A percentile compares a stretch with the other conserved stretches of the same genome.
Conservation (phyloP, 257 asterid species). For the Asclepias syriaca region DNA sequence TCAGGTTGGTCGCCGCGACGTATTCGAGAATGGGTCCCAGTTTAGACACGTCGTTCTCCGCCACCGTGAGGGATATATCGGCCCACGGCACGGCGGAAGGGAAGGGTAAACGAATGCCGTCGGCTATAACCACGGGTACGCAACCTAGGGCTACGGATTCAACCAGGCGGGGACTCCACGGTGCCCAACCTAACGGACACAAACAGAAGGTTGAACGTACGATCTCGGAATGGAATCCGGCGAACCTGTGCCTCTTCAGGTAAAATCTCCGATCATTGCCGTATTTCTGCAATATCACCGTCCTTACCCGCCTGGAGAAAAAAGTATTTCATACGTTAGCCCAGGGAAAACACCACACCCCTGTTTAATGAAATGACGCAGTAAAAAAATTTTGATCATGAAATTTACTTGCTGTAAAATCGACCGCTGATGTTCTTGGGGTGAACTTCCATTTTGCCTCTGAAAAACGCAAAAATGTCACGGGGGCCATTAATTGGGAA, state of each 20-base stretch:
- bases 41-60: slow-evolving; percentile 62
- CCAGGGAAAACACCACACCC: background rate
- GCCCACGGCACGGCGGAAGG: slow-evolving; percentile 72
- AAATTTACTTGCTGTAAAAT: slow-evolving; percentile 62
- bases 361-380: background rate
- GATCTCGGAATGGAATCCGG: slow-evolving; percentile 79
- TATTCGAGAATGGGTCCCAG: slow-evolving; percentile 56
- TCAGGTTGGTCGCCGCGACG: slow-evolving; percentile 60
- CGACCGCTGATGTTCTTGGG: slow-evolving; percentile 94
- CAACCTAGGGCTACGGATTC: slow-evolving; percentile 87
- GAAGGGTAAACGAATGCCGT: slow-evolving; percentile 67
- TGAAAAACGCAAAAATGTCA: slow-evolving; percentile 65
- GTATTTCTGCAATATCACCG: slow-evolving; percentile 54
- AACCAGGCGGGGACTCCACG: slow-evolving; percentile 91
- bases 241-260: slow-evolving; percentile 51
- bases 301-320: slow-evolving; percentile 52
- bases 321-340: background rate
- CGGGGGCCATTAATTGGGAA: slow-evolving; percentile 44
- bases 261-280: slow-evolving; percentile 59
- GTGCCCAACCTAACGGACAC: slow-evolving; percentile 95
- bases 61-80: slow-evolving; percentile 62
- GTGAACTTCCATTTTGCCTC: slow-evolving; percentile 90
- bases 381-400: background rate
- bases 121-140: slow-evolving; percentile 81
- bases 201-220: slow-evolving; percentile 69